These are phyloP conservation scores for Monilinia fructigena DNA, from an alignment of 2,329 filamentous ascomycete species.

Conservation along the genomic window DNA sequence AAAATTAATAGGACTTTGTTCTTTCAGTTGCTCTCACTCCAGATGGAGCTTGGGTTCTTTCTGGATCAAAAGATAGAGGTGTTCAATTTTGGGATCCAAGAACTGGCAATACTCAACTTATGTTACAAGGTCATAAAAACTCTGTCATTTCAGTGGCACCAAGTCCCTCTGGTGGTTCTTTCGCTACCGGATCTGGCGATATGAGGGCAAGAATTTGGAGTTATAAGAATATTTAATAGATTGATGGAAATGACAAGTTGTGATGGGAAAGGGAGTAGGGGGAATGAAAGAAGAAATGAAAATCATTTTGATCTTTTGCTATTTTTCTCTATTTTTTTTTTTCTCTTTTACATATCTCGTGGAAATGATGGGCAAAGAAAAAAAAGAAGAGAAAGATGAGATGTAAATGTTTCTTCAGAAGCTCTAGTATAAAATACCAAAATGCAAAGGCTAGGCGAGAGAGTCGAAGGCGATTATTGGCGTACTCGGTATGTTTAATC, in stretches of 20 bases:
- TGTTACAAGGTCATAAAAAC: slow-evolving; percentile 99
- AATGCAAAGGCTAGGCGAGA: not conserved
- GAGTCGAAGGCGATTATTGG: slow-evolving; percentile 10
- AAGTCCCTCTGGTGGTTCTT: slow-evolving; percentile 77
- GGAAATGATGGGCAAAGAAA: not conserved
- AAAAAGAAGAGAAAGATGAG: not conserved
- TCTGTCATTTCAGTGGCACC: slow-evolving; percentile 97
- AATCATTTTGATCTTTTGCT: not conserved
- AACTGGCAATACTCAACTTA: slow-evolving; percentile 91
- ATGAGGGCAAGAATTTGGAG: slow-evolving; percentile 98
- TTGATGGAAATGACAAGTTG: not conserved
- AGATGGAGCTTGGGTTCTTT: slow-evolving; percentile 93
- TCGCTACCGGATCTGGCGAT: slow-evolving; percentile 95
- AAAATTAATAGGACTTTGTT: slow-evolving; percentile 76
- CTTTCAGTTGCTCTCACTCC: slow-evolving; percentile 93
- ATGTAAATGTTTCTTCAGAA: not conserved
- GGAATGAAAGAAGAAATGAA: not conserved
- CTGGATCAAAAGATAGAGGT: slow-evolving; percentile 92
- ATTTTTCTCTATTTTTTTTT: not conserved
- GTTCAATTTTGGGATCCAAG: slow-evolving; percentile 98
- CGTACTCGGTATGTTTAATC: slow-evolving; percentile 6
- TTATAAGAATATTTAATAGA: slow-evolving; percentile 52
- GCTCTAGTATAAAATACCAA: not conserved
- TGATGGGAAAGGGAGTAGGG: not conserved
- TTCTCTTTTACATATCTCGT: no score